phyloP scores from a whole-genome alignment of 331 rosid genomes.

The Cucumis variabilis region DNA sequence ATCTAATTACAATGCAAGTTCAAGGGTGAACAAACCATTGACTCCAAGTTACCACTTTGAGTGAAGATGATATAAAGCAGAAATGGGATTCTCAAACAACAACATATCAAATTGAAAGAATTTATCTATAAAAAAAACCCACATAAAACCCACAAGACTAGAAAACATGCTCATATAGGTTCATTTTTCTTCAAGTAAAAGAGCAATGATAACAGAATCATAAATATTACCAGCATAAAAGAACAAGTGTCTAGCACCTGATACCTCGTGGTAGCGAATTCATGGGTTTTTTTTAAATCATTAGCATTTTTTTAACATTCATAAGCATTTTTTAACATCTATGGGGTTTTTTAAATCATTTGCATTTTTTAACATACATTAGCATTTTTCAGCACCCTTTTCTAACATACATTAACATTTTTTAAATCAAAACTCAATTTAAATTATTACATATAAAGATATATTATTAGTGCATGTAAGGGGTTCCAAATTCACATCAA shows the following conservation, averaged over 20 bases:
- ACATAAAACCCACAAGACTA: neutral
- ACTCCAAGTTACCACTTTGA: neutral
- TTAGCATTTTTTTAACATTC: too few relatives aligned
- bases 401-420: too few relatives aligned
- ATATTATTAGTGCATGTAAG: too few relatives aligned
- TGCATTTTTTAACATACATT: too few relatives aligned
- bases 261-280: slow-evolving; percentile 59
- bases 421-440: too few relatives aligned
- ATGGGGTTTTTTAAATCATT: too few relatives aligned
- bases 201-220: slow-evolving; percentile 59
- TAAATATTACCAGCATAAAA: slow-evolving; percentile 41
- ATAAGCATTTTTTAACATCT: too few relatives aligned
- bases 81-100: slow-evolving; percentile 4
- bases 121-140: too few relatives aligned
- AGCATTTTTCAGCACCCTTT: too few relatives aligned
- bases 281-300: slow-evolving; percentile 50
- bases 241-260: slow-evolving; percentile 52
- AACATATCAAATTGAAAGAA: neutral
- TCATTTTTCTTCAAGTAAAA: slow-evolving; percentile 49
- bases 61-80: neutral
- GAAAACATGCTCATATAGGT: neutral
- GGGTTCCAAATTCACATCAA: too few relatives aligned
- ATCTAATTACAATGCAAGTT: neutral
- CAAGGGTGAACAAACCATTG: neutral
- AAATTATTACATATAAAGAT: too few relatives aligned